phyloP scores from a whole-genome alignment of 2,329 filamentous ascomycete species.

The Grosmannia penicillata region DNA sequence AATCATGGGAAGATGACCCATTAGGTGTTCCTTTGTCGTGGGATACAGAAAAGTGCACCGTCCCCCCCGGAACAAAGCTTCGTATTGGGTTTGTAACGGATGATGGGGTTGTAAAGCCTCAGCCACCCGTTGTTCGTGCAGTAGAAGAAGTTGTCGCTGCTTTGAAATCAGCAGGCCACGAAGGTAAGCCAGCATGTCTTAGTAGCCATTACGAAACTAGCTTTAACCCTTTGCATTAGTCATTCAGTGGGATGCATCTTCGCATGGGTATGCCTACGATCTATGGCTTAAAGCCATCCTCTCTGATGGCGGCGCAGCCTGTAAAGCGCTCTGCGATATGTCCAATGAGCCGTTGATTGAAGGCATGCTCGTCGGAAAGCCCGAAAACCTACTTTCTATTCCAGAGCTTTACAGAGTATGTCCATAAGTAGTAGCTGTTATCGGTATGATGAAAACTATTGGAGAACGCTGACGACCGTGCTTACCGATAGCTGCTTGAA shows the following conservation, averaged over 20 bases:
- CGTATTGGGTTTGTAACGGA: not conserved
- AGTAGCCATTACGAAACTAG: too few relatives aligned
- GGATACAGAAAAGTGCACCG: not conserved
- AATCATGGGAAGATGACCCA: not conserved
- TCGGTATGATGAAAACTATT: too few relatives aligned
- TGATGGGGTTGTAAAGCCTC: not conserved
- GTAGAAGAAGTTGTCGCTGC: not conserved
- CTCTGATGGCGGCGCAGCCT: not conserved
- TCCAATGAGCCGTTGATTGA: not conserved
- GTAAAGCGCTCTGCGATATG: not conserved
- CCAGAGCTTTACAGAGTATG: not conserved
- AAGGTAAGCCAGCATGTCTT: not conserved
- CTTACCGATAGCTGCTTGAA: not conserved
- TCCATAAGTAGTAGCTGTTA: too few relatives aligned
- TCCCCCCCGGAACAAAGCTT: not conserved
- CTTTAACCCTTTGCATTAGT: not conserved
- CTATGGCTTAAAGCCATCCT: not conserved
- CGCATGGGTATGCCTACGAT: not conserved
- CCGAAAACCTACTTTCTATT: not conserved
- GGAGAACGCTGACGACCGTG: too few relatives aligned
- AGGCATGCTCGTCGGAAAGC: not conserved
- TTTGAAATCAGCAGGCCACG: not conserved
- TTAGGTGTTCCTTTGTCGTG: not conserved
- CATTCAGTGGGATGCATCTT: not conserved
- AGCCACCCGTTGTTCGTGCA: not conserved